Conservation (phyloP, 768 basidiomycete genomes). For the Trametes punicea region DNA sequence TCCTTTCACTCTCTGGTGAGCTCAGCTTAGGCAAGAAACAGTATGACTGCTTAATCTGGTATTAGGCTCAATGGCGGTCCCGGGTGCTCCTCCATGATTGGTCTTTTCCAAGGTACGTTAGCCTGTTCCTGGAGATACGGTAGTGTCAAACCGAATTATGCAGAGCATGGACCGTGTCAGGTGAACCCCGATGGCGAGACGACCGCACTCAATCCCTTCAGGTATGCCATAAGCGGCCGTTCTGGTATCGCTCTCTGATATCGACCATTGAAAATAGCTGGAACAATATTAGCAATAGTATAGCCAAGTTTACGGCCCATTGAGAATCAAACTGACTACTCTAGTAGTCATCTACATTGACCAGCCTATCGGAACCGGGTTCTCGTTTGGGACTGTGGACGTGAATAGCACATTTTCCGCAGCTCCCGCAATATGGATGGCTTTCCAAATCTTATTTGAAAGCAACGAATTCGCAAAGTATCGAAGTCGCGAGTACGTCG, state of each 20-base stretch:
- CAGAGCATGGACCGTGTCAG: slow-evolving; percentile 63
- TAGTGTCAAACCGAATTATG: background rate
- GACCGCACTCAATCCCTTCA: slow-evolving; percentile 58
- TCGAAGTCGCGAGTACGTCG: slow-evolving; percentile 49
- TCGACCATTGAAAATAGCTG: slow-evolving; percentile 40
- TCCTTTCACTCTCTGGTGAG: slow-evolving; percentile 62
- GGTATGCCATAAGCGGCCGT: slow-evolving; percentile 30
- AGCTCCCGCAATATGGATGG: slow-evolving; percentile 56
- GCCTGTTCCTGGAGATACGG: background rate
- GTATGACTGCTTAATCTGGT: too few relatives aligned
- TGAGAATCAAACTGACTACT: background rate
- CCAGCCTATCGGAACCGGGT: slow-evolving; percentile 65
- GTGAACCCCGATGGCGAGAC: slow-evolving; percentile 53
- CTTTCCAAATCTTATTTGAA: slow-evolving; percentile 62
- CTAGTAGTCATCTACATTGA: slow-evolving; percentile 64
- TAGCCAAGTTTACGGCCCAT: slow-evolving; percentile 21
- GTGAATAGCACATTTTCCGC: slow-evolving; percentile 60
- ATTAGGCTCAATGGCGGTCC: slow-evolving; percentile 36
- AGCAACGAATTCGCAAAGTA: slow-evolving; percentile 50
- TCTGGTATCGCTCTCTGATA: too few relatives aligned
- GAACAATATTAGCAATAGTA: slow-evolving; percentile 68
- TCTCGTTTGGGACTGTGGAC: slow-evolving; percentile 54
- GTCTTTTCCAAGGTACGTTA: slow-evolving; percentile 54
- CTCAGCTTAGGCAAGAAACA: too few relatives aligned
- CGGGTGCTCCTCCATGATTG: slow-evolving; percentile 46